Conservation (phyloP, 2,329 filamentous ascomycete genomes). For the Aureobasidium leucospermi region DNA sequence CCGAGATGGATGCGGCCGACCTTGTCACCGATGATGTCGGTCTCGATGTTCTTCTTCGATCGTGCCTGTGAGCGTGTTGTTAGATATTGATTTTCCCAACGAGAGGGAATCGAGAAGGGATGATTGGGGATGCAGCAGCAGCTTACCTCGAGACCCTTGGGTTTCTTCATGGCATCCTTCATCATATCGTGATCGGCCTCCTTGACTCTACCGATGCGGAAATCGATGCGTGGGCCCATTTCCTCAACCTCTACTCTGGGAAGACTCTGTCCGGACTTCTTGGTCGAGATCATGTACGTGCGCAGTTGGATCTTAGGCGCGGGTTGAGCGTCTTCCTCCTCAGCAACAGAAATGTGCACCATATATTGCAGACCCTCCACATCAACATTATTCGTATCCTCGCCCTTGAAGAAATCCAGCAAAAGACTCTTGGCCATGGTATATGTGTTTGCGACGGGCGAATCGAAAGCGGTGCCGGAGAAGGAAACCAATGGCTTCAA, state of each 20-base stretch:
- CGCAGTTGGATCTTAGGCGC: slow-evolving; percentile 55
- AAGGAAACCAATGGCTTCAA: slow-evolving; percentile 89
- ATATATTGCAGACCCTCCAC: slow-evolving; percentile 93
- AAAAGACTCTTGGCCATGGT: slow-evolving; percentile 82
- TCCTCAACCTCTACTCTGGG: slow-evolving; percentile 91
- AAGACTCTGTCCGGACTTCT: slow-evolving; percentile 69
- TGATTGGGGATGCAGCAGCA: neutral
- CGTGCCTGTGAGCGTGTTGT: slow-evolving; percentile 34
- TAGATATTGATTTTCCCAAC: neutral
- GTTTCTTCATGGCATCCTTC: slow-evolving; percentile 87
- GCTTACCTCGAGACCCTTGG: slow-evolving; percentile 61
- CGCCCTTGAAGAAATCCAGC: slow-evolving; percentile 84
- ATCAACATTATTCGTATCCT: slow-evolving; percentile 73
- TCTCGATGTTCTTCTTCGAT: slow-evolving; percentile 94
- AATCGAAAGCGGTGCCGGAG: slow-evolving; percentile 79
- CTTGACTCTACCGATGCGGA: slow-evolving; percentile 71
- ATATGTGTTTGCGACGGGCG: slow-evolving; percentile 69
- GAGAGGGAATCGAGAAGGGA: slow-evolving; percentile 9
- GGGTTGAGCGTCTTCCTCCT: slow-evolving; percentile 38
- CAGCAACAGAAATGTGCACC: slow-evolving; percentile 68
- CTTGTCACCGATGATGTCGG: slow-evolving; percentile 91
- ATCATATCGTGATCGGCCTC: slow-evolving; percentile 70
- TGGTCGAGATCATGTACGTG: slow-evolving; percentile 79
- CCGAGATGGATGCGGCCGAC: slow-evolving; percentile 85
- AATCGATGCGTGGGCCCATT: slow-evolving; percentile 90